phyloP scores from a whole-genome alignment of 768 basidiomycete genomes.

The Russula ochroleuca region DNA sequence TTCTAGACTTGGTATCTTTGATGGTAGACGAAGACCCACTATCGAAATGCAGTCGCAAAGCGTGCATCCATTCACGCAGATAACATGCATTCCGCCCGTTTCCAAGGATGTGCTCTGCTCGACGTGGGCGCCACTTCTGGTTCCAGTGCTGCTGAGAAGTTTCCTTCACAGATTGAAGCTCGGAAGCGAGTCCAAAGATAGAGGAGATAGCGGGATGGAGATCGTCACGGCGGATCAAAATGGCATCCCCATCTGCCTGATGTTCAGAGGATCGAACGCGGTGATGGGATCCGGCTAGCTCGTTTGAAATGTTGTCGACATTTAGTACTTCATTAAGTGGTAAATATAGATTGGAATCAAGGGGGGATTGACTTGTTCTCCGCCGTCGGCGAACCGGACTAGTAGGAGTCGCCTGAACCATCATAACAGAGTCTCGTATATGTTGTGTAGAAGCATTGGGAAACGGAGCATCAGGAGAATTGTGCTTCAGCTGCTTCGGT shows the following conservation, averaged over 20 bases:
- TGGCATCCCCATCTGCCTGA: background rate
- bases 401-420: constrained; percentile 1
- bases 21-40: constrained; percentile 20
- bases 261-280: background rate
- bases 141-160: constrained; percentile 54
- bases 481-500: constrained; percentile 4
- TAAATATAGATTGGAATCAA: background rate
- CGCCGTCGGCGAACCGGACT: constrained; percentile 3
- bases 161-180: constrained; percentile 8
- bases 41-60: constrained; percentile 58
- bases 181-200: constrained; percentile 15
- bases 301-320: background rate
- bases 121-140: constrained; percentile 69
- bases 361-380: background rate
- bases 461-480: constrained; percentile 12
- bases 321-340: background rate
- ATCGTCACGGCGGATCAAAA: constrained; percentile 7
- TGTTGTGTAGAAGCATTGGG: constrained; percentile 22
- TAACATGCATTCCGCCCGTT: constrained; percentile 68
- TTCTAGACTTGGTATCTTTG: constrained; percentile 14
- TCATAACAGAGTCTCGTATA: constrained; percentile 15
- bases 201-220: constrained; percentile 20
- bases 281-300: background rate
- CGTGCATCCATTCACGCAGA: constrained; percentile 72
- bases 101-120: constrained; percentile 72